Conservation (phyloP, 352 stramenopile species). For the Plasmopara muralis region DNA sequence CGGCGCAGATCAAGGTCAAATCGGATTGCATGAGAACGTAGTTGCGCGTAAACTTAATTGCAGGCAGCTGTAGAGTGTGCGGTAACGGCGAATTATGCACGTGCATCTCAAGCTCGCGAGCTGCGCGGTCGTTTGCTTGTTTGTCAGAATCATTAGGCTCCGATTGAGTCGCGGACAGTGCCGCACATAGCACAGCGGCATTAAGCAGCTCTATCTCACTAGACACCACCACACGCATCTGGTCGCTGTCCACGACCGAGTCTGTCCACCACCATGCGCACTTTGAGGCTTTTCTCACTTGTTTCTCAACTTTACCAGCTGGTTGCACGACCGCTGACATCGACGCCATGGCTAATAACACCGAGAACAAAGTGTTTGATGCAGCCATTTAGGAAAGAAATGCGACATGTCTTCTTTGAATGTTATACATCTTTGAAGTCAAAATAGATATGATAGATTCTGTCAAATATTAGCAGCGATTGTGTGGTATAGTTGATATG, state of each 20-base stretch:
- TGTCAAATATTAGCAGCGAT: too few species aligned
- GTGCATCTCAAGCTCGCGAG: conserved; percentile 43
- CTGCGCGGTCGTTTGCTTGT: conserved; percentile 16
- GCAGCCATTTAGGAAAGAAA: neutral
- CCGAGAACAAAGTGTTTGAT: neutral
- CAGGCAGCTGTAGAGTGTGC: conserved; percentile 48
- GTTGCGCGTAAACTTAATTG: conserved; percentile 43
- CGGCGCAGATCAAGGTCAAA: conserved; percentile 53
- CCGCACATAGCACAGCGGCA: conserved; percentile 68
- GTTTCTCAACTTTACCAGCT: conserved; percentile 9
- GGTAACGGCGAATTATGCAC: conserved; percentile 60
- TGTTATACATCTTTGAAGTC: too few species aligned
- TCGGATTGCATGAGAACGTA: conserved; percentile 62
- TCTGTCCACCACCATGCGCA: conserved; percentile 47
- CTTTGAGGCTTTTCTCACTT: neutral
- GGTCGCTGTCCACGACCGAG: conserved; percentile 2
- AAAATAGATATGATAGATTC: too few species aligned
- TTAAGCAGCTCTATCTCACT: conserved; percentile 71
- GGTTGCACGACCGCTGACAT: conserved; percentile 9
- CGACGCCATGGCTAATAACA: conserved; percentile 7
- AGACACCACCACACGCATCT: conserved; percentile 23
- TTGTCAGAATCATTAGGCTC: conserved; percentile 12
- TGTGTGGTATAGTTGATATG: too few species aligned
- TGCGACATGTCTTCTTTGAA: neutral
- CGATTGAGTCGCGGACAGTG: conserved; percentile 33